phyloP scores from a whole-genome alignment of 495 filamentous ascomycete species.

The Aspergillus kassunensis region DNA sequence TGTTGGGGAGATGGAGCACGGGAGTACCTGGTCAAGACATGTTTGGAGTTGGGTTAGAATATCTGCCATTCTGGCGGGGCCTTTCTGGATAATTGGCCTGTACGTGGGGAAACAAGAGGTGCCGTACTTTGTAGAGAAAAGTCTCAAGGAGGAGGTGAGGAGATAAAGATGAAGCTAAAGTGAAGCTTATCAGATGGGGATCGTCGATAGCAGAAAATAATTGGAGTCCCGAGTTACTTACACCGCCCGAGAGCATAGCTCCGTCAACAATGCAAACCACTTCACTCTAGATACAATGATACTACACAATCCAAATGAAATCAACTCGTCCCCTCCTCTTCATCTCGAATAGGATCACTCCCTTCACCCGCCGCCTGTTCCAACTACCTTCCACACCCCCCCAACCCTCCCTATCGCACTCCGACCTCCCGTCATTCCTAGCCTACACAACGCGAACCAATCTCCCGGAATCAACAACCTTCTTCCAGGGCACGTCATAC shows the following conservation, averaged over 20 bases:
- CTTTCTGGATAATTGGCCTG: slow-evolving; percentile 16
- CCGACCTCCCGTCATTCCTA: slow-evolving; percentile 67
- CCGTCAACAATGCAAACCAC: no score
- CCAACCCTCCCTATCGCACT: slow-evolving; percentile 53
- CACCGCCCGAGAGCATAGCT: background rate
- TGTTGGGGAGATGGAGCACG: no score
- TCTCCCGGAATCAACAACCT: slow-evolving; percentile 34
- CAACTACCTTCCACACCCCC: slow-evolving; percentile 36
- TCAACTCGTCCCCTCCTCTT: background rate
- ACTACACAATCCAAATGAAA: background rate
- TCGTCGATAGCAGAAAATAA: background rate
- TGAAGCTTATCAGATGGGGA: background rate
- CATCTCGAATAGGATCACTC: slow-evolving; percentile 11
- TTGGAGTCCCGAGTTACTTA: background rate
- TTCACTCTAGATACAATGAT: background rate
- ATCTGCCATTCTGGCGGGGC: slow-evolving; percentile 95
- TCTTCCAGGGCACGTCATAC: slow-evolving; percentile 51
- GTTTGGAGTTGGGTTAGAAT: slow-evolving; percentile 92
- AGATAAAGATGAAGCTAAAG: no score
- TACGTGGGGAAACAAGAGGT: no score
- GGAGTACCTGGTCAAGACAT: slow-evolving; percentile 77
- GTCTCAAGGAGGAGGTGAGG: no score
- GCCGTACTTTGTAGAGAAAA: no score
- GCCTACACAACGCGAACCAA: slow-evolving; percentile 55
- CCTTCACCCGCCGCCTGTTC: slow-evolving; percentile 35